phyloP scores from a whole-genome alignment of 495 filamentous ascomycete species.

The Penicillium antarcticum region DNA sequence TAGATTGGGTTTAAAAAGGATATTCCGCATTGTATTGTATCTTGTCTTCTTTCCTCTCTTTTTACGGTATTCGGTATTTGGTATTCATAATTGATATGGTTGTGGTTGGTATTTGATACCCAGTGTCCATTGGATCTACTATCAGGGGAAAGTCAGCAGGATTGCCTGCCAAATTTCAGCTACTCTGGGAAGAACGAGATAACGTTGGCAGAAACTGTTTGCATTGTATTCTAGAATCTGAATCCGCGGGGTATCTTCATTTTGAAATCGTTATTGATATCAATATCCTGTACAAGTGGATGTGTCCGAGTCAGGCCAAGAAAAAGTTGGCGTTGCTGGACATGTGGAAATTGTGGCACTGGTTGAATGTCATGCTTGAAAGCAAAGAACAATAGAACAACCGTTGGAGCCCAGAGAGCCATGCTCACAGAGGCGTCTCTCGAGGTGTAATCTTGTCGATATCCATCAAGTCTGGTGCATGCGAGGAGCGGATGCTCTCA shows the following conservation, averaged over 20 bases:
- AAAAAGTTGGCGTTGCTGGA: too few species aligned
- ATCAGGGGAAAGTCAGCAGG: background rate
- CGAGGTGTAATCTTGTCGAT: background rate
- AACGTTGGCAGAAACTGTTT: background rate
- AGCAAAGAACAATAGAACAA: background rate
- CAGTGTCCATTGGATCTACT: background rate
- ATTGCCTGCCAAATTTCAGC: background rate
- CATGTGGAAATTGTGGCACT: background rate
- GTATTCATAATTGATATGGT: background rate
- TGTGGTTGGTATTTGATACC: too few species aligned
- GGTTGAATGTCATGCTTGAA: background rate
- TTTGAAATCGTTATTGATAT: slow-evolving; percentile 3
- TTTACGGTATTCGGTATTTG: background rate
- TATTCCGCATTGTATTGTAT: slow-evolving; percentile 3
- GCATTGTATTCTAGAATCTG: background rate
- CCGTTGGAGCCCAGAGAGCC: background rate
- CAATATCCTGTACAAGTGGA: background rate
- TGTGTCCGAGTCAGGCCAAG: background rate
- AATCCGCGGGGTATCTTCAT: slow-evolving; percentile 9
- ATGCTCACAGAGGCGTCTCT: background rate
- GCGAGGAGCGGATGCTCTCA: background rate
- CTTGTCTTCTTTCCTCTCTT: background rate
- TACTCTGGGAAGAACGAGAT: background rate
- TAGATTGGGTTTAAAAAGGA: background rate
- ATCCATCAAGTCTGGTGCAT: background rate